Conservation (phyloP, 495 filamentous ascomycete genomes). For the Extremus antarcticus region DNA sequence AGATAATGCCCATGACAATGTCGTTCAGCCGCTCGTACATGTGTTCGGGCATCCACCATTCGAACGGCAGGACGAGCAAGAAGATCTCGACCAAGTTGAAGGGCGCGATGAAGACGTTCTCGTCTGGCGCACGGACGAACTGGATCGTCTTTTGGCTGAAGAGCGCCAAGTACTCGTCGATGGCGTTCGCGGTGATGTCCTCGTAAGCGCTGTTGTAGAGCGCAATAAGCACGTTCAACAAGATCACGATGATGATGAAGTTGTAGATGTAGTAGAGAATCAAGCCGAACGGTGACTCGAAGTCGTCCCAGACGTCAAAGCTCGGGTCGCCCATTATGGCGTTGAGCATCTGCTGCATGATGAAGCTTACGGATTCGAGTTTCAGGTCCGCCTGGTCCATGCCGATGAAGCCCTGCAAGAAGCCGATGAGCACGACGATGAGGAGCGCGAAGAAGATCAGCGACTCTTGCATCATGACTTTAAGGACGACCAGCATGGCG, state of each 20-base stretch:
- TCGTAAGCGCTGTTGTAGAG: slow-evolving; percentile 94
- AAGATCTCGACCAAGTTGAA: slow-evolving; percentile 92
- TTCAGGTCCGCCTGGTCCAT: slow-evolving; percentile 62
- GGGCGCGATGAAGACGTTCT: slow-evolving; percentile 91
- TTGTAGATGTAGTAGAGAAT: slow-evolving; percentile 93
- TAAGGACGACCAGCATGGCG: slow-evolving; percentile 90
- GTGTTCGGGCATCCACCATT: slow-evolving; percentile 78
- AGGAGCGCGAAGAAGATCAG: slow-evolving; percentile 96
- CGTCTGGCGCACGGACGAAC: slow-evolving; percentile 91
- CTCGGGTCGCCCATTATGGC: slow-evolving; percentile 82
- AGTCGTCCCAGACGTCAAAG: slow-evolving; percentile 75
- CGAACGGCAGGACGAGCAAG: slow-evolving; percentile 65
- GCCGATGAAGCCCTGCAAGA: slow-evolving; percentile 91
- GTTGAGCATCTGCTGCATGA: slow-evolving; percentile 83
- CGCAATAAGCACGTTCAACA: slow-evolving; percentile 90
- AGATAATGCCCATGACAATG: slow-evolving; percentile 72
- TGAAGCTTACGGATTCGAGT: slow-evolving; percentile 51
- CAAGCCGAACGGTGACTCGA: slow-evolving; percentile 68
- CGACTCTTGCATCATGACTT: slow-evolving; percentile 99
- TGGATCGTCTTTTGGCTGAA: slow-evolving; percentile 83
- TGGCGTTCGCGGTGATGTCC: slow-evolving; percentile 88
- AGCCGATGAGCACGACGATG: slow-evolving; percentile 72
- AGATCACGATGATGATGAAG: slow-evolving; percentile 87
- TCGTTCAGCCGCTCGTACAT: slow-evolving; percentile 74
- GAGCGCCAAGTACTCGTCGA: slow-evolving; percentile 88